Base-by-base conservation (phyloP, 768 basidiomycete species). In the Hygrocybe punicea region DNA sequence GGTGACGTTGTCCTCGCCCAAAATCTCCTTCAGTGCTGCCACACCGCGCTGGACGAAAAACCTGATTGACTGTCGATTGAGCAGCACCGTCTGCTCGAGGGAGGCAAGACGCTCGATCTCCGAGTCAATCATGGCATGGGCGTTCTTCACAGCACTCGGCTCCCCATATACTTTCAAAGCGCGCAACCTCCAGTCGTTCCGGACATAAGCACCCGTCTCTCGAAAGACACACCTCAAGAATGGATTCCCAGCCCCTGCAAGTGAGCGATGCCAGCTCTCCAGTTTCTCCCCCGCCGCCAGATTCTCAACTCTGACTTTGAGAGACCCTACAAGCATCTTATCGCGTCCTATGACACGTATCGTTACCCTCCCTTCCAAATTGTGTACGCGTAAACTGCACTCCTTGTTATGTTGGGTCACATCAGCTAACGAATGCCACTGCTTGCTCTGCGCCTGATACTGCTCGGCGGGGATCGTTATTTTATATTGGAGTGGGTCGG, bases 281-380 rank as follows among this genome's bases (percentile, higher is more conserved):
- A 85, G 68, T 35, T 68, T 78, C 39, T 81, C 78, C 5, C 84
- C 84, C 21, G 72, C 72, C 2, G 76, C 78, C 37, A 86, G 64
- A 51, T 71, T 77, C 65, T 86, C 85, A 0, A 83, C 80, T 51
- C 84, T 71, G 11, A 85, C 84, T 69, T 85, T 86, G 58, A 86
- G 62, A 4, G 76, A 73, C 1, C 85, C 85, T 1, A 80, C 75
- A 1, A 76, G 76, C 60, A 80, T 78, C 67, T 81, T 81, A 50
- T 80, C 78, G 13, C 79, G 72, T 0, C 84, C 84, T 1, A 71
- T 61, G n/a, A 85, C 72, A 4, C 69, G 74, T 39, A 85, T 73
- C 14, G 70, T 67, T 44, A 78, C 72, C 36, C 24, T 54, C 33
- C 29, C 19, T 55, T 46, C 6, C n/a, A 10, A 23, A 40, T 55